Conservation (phyloP, 768 basidiomycete species). For the Kwoniella shandongensis region DNA sequence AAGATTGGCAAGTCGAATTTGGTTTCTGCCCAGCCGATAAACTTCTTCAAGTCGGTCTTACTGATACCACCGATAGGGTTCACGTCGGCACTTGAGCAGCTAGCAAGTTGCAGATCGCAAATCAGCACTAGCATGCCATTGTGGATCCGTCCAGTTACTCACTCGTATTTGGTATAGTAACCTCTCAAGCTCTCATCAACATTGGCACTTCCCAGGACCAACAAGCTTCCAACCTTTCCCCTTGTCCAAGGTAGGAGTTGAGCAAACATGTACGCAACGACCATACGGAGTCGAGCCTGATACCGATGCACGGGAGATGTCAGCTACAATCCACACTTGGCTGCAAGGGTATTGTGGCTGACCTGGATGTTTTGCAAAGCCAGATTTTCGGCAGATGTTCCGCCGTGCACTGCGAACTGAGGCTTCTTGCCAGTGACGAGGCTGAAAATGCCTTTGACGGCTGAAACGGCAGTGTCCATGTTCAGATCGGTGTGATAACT, state of each 20-base stretch:
- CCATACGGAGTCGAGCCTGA: slow-evolving; percentile 89
- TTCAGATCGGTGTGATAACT: slow-evolving; percentile 94
- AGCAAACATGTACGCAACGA: slow-evolving; percentile 89
- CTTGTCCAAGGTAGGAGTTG: slow-evolving; percentile 91
- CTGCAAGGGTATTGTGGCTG: not conserved
- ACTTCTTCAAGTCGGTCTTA: slow-evolving; percentile 94
- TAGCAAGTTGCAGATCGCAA: slow-evolving; percentile 1
- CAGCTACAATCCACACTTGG: too few species aligned
- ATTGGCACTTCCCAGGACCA: slow-evolving; percentile 96
- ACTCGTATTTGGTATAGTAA: slow-evolving; percentile 97
- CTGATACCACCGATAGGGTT: slow-evolving; percentile 98
- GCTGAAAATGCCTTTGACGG: slow-evolving; percentile 76
- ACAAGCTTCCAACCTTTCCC: slow-evolving; percentile 76
- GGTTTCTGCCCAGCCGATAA: slow-evolving; percentile 78
- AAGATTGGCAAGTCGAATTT: slow-evolving; percentile 84
- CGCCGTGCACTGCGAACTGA: slow-evolving; percentile 82
- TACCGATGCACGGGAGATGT: too few species aligned
- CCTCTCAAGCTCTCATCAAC: slow-evolving; percentile 97
- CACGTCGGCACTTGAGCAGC: slow-evolving; percentile 71
- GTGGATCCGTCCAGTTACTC: slow-evolving; percentile 44
- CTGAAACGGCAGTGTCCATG: slow-evolving; percentile 88
- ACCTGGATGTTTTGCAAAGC: slow-evolving; percentile 97
- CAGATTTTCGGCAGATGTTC: slow-evolving; percentile 81
- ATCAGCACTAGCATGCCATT: not conserved
- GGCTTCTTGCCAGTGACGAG: slow-evolving; percentile 74